These are phyloP conservation scores for Paramecium pentaurelia DNA, from an alignment of 73 alveolate genomes.

Conservation along the genomic window DNA sequence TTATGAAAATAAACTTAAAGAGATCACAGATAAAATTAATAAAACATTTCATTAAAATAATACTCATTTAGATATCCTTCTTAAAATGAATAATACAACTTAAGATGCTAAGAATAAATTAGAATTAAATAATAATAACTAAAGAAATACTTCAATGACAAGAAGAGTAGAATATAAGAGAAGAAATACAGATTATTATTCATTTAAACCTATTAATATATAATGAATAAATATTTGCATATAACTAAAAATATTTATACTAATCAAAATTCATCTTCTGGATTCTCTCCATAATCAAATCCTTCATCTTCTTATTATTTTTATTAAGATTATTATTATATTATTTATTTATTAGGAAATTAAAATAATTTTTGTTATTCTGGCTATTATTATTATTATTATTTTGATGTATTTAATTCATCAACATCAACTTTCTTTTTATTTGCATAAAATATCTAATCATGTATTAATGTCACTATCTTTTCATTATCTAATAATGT, in stretches of 20 bases:
- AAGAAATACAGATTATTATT: conserved; percentile 28
- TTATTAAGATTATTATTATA: not conserved
- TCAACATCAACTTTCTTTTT: conserved; percentile 10
- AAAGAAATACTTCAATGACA: not conserved
- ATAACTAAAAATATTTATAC: not conserved
- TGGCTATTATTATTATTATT: not conserved
- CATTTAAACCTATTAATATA: not conserved
- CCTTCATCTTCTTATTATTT: not conserved
- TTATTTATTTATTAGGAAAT: not conserved
- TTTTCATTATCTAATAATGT: conserved; percentile 53
- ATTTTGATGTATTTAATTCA: not conserved
- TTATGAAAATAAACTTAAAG: not conserved
- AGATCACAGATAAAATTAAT: conserved; percentile 12
- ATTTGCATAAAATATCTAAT: conserved; percentile 56
- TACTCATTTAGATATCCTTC: conserved; percentile 13
- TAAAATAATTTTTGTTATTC: not conserved
- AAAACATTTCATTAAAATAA: not conserved
- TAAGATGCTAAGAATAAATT: not conserved
- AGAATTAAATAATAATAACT: not conserved
- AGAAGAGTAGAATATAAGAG: conserved; percentile 42
- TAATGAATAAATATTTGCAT: not conserved
- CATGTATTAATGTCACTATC: conserved; percentile 52
- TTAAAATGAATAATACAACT: not conserved
- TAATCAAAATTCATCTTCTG: conserved; percentile 34
- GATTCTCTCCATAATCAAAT: not conserved